A percentile compares a stretch with the other conserved stretches of the same genome.
Evolutionary conservation across 2,329 filamentous ascomycete species (phyloP).

Genomic region (Beauveria sp.): DNA sequence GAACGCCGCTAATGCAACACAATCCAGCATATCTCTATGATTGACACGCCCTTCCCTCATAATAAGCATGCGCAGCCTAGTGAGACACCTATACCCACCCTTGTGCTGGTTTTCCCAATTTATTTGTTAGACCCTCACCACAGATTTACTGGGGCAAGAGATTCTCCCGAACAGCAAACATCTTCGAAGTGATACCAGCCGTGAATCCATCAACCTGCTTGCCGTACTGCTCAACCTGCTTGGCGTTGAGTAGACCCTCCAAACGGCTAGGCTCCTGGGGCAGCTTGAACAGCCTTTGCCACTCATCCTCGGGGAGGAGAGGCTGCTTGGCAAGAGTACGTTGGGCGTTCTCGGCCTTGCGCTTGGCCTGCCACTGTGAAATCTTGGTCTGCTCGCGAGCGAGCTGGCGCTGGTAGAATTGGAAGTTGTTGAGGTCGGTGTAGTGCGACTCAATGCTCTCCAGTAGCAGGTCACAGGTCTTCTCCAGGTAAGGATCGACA

Average conservation of each 20-base stretch:
- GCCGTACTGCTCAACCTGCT: constrained; percentile 96
- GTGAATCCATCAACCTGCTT: constrained; percentile 96
- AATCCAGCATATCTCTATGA: constrained; percentile 19
- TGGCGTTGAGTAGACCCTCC: constrained; percentile 88
- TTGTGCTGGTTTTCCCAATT: not conserved
- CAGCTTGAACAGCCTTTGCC: constrained; percentile 96
- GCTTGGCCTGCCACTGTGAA: constrained; percentile 90
- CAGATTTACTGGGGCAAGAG: constrained; percentile 45
- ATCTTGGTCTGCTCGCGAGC: constrained; percentile 95
- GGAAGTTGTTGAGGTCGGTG: constrained; percentile 98
- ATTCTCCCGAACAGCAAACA: constrained; percentile 86
- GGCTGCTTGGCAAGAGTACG: constrained; percentile 81
- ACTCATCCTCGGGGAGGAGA: constrained; percentile 90
- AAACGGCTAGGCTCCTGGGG: constrained; percentile 88
- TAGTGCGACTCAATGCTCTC: constrained; percentile 98
- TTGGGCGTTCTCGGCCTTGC: constrained; percentile 88
- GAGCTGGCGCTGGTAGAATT: constrained; percentile 89
- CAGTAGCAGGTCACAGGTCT: constrained; percentile 91
- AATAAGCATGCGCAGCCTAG: not conserved
- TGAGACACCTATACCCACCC: constrained; percentile 1
- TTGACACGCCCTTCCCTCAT: not conserved
- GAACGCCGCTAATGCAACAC: constrained; percentile 36
- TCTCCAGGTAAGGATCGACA: constrained; percentile 96
- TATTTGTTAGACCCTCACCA: not conserved
- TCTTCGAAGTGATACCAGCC: constrained; percentile 85